A percentile compares a stretch with the other conserved stretches of the same genome.
phyloP scores from a whole-genome alignment of 2,329 filamentous ascomycete genomes.

The Colletotrichum musicola region DNA sequence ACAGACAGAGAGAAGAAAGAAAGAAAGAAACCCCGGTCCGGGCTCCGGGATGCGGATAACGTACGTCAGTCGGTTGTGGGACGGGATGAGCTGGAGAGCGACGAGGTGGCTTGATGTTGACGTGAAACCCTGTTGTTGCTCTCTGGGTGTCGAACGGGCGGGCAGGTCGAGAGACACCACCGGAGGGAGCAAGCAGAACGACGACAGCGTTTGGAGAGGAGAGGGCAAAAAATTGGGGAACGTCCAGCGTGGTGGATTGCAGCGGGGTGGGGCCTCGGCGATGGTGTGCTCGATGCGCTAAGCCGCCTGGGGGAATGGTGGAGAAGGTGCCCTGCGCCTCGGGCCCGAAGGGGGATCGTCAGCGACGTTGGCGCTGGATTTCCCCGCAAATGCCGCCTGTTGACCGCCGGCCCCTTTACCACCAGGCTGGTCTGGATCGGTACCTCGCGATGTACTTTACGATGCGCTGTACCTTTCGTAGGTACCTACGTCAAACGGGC shows the following conservation, averaged over 20 bases:
- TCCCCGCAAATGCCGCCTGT: constrained; percentile 34
- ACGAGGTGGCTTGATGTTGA: not conserved
- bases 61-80: constrained; percentile 8
- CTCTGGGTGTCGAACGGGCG: not conserved
- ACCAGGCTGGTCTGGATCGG: constrained; percentile 20
- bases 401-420: constrained; percentile 30
- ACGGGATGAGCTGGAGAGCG: constrained; percentile 12
- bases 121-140: constrained; percentile 11
- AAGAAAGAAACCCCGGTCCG: not conserved
- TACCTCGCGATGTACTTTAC: not conserved
- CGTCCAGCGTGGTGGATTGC: constrained; percentile 18
- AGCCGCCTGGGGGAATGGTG: constrained; percentile 10
- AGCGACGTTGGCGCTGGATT: constrained; percentile 27
- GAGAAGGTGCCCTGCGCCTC: constrained; percentile 20
- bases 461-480: too few species aligned
- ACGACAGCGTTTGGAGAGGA: constrained; percentile 1
- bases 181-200: not conserved
- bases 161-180: constrained; percentile 10
- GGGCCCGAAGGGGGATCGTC: constrained; percentile 14
- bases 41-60: constrained; percentile 1
- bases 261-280: constrained; percentile 21
- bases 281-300: constrained; percentile 36
- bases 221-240: constrained; percentile 22
- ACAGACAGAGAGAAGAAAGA: not conserved
- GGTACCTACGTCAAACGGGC: not conserved